Evolutionary conservation across 148 eudicot genomes (phyloP).

Genomic region (Selenicereus undatus): DNA sequence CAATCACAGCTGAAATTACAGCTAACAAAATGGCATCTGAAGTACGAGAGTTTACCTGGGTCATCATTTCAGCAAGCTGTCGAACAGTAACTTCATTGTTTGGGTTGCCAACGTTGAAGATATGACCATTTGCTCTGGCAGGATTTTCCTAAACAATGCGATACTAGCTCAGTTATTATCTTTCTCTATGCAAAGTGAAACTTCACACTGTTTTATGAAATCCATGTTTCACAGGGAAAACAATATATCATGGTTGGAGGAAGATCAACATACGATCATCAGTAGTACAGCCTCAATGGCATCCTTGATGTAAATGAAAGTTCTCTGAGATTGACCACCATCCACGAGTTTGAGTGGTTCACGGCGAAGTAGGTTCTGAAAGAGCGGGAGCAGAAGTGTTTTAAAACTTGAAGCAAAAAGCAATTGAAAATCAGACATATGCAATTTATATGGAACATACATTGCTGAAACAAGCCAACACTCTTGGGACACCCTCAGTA

Average conservation of each 20-base stretch:
- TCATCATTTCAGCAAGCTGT: constrained; percentile 99
- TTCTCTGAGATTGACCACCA: constrained; percentile 97
- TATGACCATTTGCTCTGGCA: constrained; percentile 87
- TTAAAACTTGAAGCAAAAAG: neutral
- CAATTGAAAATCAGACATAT: neutral
- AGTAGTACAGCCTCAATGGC: constrained; percentile 94
- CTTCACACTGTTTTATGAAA: neutral
- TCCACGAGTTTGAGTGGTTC: constrained; percentile 98
- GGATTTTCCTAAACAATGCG: constrained; percentile 75
- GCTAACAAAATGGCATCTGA: neutral
- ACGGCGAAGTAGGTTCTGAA: constrained; percentile 82
- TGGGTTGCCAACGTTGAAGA: constrained; percentile 97
- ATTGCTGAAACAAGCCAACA: constrained; percentile 95
- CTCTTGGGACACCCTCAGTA: constrained; percentile 98
- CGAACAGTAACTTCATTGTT: constrained; percentile 97
- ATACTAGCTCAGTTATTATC: neutral
- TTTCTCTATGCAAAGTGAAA: neutral
- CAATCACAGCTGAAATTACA: neutral
- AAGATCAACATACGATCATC: constrained; percentile 74
- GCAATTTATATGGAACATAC: constrained; percentile 35
- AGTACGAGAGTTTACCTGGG: constrained; percentile 44
- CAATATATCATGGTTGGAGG: neutral
- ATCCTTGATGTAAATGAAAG: constrained; percentile 88
- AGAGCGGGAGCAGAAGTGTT: neutral
- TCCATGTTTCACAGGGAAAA: neutral